phyloP scores from a whole-genome alignment of 2,329 filamentous ascomycete species.

The Claviceps digitariae region DNA sequence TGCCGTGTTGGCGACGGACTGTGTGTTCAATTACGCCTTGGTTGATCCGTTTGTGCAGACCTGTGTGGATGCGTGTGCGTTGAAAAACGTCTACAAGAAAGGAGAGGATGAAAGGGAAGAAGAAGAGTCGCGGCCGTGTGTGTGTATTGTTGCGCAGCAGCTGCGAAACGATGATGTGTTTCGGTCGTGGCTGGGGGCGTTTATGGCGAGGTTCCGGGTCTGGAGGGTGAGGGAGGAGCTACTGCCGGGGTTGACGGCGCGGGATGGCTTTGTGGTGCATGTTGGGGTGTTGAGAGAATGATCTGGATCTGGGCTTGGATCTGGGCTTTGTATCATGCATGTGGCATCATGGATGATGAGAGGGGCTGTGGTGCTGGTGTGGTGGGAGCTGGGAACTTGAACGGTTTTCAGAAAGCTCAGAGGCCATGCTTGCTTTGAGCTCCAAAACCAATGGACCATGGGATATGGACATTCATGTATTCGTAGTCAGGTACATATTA shows the following conservation, averaged over 20 bases:
- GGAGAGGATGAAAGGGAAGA: neutral
- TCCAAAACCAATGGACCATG: too few species aligned
- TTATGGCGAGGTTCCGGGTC: slow-evolving; percentile 51
- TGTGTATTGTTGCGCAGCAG: slow-evolving; percentile 82
- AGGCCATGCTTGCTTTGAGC: too few species aligned
- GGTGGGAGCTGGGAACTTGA: too few species aligned
- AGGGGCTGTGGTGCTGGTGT: too few species aligned
- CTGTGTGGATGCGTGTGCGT: slow-evolving; percentile 58
- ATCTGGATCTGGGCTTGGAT: neutral
- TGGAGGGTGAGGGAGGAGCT: slow-evolving; percentile 62
- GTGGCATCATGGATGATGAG: neutral
- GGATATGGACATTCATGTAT: too few species aligned
- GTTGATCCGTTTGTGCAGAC: slow-evolving; percentile 71
- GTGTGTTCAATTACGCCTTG: slow-evolving; percentile 85
- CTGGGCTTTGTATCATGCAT: neutral
- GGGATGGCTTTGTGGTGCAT: slow-evolving; percentile 72
- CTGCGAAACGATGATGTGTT: slow-evolving; percentile 77
- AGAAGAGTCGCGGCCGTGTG: slow-evolving; percentile 24
- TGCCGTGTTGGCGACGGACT: slow-evolving; percentile 74
- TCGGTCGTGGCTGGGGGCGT: slow-evolving; percentile 61
- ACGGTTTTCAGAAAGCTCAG: too few species aligned
- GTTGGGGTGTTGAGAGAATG: slow-evolving; percentile 46
- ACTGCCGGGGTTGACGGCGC: slow-evolving; percentile 42
- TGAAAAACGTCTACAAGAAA: slow-evolving; percentile 25
- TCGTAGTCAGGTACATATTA: too few species aligned